Evolutionary conservation across 306 rosid genomes (phyloP).

Genomic region (Glycine soja): DNA sequence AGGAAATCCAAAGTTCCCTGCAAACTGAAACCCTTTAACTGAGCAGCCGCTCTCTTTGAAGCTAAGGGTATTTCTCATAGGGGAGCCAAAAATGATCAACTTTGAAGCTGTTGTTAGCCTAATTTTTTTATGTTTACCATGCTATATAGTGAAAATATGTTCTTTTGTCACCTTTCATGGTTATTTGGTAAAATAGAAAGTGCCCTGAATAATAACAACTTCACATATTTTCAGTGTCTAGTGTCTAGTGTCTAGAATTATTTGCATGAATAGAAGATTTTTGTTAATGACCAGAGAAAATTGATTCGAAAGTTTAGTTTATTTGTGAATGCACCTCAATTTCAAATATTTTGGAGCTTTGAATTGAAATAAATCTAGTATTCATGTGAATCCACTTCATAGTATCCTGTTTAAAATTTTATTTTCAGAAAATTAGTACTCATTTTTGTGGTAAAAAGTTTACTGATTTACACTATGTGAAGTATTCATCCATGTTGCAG

Average conservation of each 20-base stretch:
- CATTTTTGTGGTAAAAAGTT: background rate
- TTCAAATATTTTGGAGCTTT: constrained; percentile 25
- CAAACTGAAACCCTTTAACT: background rate
- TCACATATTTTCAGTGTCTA: background rate
- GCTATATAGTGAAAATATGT: constrained; percentile 1
- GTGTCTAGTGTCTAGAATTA: background rate
- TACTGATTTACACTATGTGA: background rate
- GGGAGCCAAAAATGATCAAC: background rate
- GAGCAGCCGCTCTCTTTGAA: background rate
- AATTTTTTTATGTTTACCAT: background rate
- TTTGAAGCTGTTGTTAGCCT: background rate
- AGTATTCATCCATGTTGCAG: background rate
- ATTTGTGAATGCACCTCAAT: constrained; percentile 1
- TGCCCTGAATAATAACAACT: constrained; percentile 19
- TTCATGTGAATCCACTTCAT: constrained; percentile 30
- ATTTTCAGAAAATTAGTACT: background rate
- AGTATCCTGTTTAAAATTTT: background rate
- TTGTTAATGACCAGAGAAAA: background rate
- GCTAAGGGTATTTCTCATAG: constrained; percentile 25
- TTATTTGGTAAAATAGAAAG: background rate
- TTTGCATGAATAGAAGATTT: background rate
- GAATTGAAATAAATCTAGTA: constrained; percentile 7
- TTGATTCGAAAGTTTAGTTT: background rate
- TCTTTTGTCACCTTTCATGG: background rate
- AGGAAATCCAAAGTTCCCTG: constrained; percentile 35